Evolutionary conservation across 2,329 filamentous ascomycete genomes (phyloP).

Genomic region (Grosmannia clavigera): DNA sequence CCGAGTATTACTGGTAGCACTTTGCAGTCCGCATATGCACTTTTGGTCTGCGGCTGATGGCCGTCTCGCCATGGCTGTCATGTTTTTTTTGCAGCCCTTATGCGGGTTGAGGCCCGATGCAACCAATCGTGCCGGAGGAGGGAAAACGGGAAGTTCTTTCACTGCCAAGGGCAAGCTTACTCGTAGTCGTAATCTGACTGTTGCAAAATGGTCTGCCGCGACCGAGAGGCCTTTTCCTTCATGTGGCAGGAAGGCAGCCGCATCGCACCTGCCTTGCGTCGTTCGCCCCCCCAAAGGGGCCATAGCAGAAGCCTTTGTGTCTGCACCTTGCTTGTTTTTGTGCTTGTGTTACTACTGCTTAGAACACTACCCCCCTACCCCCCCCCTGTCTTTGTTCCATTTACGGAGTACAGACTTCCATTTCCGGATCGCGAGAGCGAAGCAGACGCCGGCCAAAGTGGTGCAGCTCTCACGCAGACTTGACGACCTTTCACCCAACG

Average conservation of each 20-base stretch:
- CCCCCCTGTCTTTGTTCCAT: neutral
- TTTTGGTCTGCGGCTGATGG: neutral
- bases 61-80: neutral
- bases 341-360: neutral
- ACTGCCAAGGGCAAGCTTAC: neutral
- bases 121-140: neutral
- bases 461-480: neutral
- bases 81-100: neutral
- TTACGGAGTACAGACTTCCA: neutral
- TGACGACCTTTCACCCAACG: neutral
- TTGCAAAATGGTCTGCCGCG: neutral
- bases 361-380: too few relatives aligned
- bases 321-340: neutral
- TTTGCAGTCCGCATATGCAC: neutral
- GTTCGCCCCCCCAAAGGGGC: neutral
- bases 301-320: neutral
- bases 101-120: neutral
- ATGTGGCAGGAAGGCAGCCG: neutral
- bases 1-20: too few relatives aligned
- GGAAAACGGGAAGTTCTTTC: neutral
- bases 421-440: neutral
- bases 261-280: neutral
- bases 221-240: neutral
- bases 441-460: neutral
- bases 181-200: neutral